Evolutionary conservation across 1,284 basidiomycete genomes (phyloP), one percentile per base, ranked within the genome.

Genomic region (Ustilago shanxiensis): DNA sequence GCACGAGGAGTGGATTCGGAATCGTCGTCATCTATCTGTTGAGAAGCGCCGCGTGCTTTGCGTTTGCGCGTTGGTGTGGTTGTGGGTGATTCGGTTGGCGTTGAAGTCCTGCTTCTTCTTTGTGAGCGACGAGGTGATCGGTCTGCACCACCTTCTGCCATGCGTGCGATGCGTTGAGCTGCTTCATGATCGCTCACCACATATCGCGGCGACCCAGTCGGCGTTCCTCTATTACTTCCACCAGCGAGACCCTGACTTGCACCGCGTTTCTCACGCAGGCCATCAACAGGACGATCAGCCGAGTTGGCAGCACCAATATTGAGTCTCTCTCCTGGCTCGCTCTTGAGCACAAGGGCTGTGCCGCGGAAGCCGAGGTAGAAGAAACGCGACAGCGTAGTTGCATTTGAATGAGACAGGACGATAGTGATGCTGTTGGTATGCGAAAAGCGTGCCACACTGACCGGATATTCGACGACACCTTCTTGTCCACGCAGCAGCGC

Each of bases 301-400:
- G 79, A 63, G 35, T 82, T 83, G 29, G 78, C 82, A 14, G 83
- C 83, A 20, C 71, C 72, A 16, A 84, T 78, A 41, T 84, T 74
- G 58, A 82, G 67, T 29, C 71, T 65, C 44, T 78, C 68, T 24
- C 64, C 63, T 1, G 71, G 64, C 20, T 80, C 80, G 39, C 71
- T 65, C 44, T 73, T 75, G 37, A 80, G 70, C 10, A 79, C 67
- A 24, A 81, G 77, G 1, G 83, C 80, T 5, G 77, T 80, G 29
- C 84, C 84, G 13, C 81, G 58, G 66, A 85, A 83, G 31, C 83
- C 83, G 53, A 85, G 76, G 45, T 82, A 85, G 75, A 79, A 85
- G 64, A 84, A 68, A 41, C 79, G 72, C 10, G 81, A 82, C 28
- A 79, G 66, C 0, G 66, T 62, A 62, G 75, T 70, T 11, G 76